Evolutionary conservation across 148 eudicot species (phyloP), one percentile per base, ranked within the genome.

Genomic region (Pouteria glomerata): DNA sequence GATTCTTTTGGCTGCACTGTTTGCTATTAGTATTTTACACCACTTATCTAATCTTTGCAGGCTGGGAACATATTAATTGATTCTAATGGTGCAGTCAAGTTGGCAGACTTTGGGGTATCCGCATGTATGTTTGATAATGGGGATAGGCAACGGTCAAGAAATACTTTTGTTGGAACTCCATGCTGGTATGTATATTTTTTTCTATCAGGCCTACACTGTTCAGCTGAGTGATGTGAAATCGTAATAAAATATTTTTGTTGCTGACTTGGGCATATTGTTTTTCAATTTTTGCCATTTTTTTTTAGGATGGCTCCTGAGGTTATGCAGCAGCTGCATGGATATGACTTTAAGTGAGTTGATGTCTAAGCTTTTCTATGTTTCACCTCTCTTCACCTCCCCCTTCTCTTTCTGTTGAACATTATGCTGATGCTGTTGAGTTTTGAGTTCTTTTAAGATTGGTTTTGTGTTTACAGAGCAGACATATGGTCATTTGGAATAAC

Each of bases 401-500:
- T 8, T 21, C 33, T 2, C 24, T 31, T 55, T 37, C 3, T 16
- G 19, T 47, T 1, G 4, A 26, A 21, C 27, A 18, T 59, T 8
- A 16, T 31, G 16, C 23, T 21, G 23, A 7, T 16, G 50, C 14
- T 41, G 29, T 19, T 42, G 6, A 71, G 37, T 39, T 41, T 62
- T 15, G 12, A 12, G 34, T 64, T 15, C 34, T 74, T 55, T 6
- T 62, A 6, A 42, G 3, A 39, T 7, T 53, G 74, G 14, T 60
- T 55, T 67, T 26, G 29, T 31, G 27, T n/a, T n/a, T n/a, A n/a
- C 70, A 92, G 98, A 80, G 98, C 96, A 66, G 96, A 92, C 75
- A 90, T 92, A 59, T 92, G 98, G 96, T 92, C 98, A 37, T 85
- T 92, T 66, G 98, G 98, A 57, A 92, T 92, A 79, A 92, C 98